Evolutionary conservation across 495 filamentous ascomycete genomes (phyloP).

Genomic region (Thermochaetoides thermophila): DNA sequence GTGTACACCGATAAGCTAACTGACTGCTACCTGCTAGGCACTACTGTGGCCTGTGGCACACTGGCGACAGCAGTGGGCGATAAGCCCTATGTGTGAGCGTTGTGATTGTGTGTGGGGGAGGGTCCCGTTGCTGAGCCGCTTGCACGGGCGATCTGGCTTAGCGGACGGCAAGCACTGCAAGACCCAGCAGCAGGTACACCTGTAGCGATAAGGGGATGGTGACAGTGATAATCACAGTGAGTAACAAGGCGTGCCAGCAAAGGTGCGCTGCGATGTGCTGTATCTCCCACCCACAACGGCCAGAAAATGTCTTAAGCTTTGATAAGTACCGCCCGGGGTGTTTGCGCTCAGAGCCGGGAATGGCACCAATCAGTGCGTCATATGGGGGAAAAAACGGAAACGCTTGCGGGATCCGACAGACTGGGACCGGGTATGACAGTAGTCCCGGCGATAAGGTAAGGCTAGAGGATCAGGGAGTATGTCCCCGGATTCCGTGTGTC

Average conservation of each 20-base stretch:
- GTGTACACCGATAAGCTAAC: neutral
- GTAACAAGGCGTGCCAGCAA: no score
- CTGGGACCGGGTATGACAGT: constrained; percentile 21
- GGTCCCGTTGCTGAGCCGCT: no score
- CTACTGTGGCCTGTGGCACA: neutral
- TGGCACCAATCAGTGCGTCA: constrained; percentile 37
- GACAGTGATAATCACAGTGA: no score
- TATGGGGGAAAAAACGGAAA: constrained; percentile 21
- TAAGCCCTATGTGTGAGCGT: no score
- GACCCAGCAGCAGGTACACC: no score
- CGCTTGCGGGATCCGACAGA: constrained; percentile 29
- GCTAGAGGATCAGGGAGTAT: constrained; percentile 16
- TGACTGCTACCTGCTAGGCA: constrained; percentile 1
- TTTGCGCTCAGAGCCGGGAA: constrained; percentile 12
- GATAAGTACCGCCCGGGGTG: constrained; percentile 10
- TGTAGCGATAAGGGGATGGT: no score
- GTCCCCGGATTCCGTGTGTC: constrained; percentile 23
- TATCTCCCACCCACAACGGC: constrained; percentile 5
- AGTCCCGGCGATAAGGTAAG: constrained; percentile 20
- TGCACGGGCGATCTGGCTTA: no score
- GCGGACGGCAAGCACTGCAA: no score
- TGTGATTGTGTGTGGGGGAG: no score
- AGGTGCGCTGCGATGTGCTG: no score
- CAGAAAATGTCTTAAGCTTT: constrained; percentile 15
- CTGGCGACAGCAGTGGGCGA: constrained; percentile 1